Base-by-base conservation (phyloP, 441 rosid genomes). In the Hura crepitans region DNA sequence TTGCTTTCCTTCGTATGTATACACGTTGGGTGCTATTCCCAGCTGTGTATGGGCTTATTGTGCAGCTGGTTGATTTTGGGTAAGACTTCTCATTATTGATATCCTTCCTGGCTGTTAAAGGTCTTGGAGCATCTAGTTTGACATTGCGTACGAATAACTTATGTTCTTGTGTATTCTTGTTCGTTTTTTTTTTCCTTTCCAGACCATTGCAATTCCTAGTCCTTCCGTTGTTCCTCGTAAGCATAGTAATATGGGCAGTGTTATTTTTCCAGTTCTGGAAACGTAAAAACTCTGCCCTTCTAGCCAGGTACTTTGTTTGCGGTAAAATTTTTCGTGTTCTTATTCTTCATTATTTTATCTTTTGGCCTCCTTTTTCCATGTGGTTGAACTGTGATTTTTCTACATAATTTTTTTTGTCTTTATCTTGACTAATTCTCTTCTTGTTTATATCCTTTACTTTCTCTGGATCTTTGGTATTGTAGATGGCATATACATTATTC, bases 251-350 rank as follows among this genome's bases (percentile, higher is more conserved):
- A 69, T 91, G 97, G 99, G 89, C 92, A 25, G 92, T 86, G 65
- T 74, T 92, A 82, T 89, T 94, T 86, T 87, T 90, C 81, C 96
- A 92, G 81, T 94, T 90, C 77, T 92, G 99, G 99, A 94, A 92
- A 82, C 94, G 97, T 65, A 90, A 90, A 82, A 94, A 92, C 45
- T 76, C 88, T 5, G 89, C 97, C 37, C 84, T 94, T 72, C 69
- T 92, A 58, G 88, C 90, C 69, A 85, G 94, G 97, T 88, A 81
- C 65, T 10, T 28, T 22, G 59, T 61, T 42, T 69, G 39, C 22
- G 33, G 14, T 63, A n/a, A 66, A 33, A 55, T 54, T 54, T 23
- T 9, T 22, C 27, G 39, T 45, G 5, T 6, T 30, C 27, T 18
- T 57, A 54, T 59, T 65, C 25, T 54, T 53, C 22, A 53, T 23